Conservation (phyloP, 208 protist species). For the Blastocrithidia nonstop region DNA sequence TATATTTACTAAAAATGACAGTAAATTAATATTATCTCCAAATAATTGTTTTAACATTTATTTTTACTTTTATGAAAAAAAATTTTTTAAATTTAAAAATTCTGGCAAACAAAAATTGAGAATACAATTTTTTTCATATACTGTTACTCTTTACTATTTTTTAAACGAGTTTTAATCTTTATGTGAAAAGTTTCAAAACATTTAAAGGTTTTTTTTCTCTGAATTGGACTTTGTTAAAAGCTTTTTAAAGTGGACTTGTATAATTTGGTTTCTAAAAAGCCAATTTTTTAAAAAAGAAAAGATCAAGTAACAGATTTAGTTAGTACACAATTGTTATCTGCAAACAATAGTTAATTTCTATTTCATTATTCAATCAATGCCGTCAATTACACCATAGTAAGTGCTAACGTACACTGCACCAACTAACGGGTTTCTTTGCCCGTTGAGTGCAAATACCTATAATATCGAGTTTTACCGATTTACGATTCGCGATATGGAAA, state of each 20-base stretch:
- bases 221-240: no score
- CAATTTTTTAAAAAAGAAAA: neutral
- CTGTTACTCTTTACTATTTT: neutral
- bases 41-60: neutral
- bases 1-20: conserved; percentile 1
- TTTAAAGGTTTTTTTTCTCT: no score
- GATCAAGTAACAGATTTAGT: neutral
- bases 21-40: neutral
- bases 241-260: neutral
- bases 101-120: neutral
- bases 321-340: no score
- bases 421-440: conserved; percentile 83
- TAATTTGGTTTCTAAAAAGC: neutral
- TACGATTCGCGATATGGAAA: conserved; percentile 85
- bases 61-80: neutral
- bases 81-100: neutral
- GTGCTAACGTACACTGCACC: conserved; percentile 47
- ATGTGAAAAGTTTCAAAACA: neutral
- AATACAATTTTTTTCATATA: neutral
- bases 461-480: conserved; percentile 91
- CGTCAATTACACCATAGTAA: conserved; percentile 42
- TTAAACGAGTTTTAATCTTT: neutral
- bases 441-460: conserved; percentile 83
- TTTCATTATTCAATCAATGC: no score
- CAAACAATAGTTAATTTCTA: no score